Evolutionary conservation across 2,329 filamentous ascomycete species (phyloP).

Genomic region (Colletotrichum lupini): DNA sequence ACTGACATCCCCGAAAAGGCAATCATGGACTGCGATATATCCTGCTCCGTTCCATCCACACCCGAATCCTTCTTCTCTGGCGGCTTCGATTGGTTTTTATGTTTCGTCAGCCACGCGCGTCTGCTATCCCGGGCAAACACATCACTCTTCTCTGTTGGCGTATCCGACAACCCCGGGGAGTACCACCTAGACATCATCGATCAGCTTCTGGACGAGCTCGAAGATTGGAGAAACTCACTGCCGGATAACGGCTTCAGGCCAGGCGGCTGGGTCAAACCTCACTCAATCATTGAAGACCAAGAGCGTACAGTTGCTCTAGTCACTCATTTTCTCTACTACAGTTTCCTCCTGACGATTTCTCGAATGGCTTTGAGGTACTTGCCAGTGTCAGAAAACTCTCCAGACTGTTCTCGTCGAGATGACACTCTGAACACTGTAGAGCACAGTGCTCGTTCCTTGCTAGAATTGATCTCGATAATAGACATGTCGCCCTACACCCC

Average conservation of each 20-base stretch:
- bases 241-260: conserved; percentile 38
- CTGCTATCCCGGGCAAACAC: conserved; percentile 47
- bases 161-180: conserved; percentile 38
- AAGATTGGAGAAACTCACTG: conserved; percentile 43
- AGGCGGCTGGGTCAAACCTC: conserved; percentile 27
- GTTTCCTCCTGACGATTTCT: conserved; percentile 41
- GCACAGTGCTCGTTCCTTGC: conserved; percentile 39
- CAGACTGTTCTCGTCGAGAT: conserved; percentile 28
- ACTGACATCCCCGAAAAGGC: conserved; percentile 43
- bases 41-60: conserved; percentile 45
- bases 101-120: conserved; percentile 43
- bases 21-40: conserved; percentile 50
- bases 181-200: conserved; percentile 42
- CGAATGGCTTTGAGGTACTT: conserved; percentile 40
- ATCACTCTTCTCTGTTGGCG: conserved; percentile 48
- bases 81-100: conserved; percentile 48
- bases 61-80: conserved; percentile 45
- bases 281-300: conserved; percentile 14
- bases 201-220: conserved; percentile 41
- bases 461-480: conserved; percentile 43
- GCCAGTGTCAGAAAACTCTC: conserved; percentile 28
- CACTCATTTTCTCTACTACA: conserved; percentile 44
- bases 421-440: conserved; percentile 37
- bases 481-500: conserved; percentile 44
- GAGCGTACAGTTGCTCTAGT: conserved; percentile 31